These are phyloP conservation scores for Eutypella sp. DNA, from an alignment of 2,329 filamentous ascomycete genomes.

Conservation along the genomic window DNA sequence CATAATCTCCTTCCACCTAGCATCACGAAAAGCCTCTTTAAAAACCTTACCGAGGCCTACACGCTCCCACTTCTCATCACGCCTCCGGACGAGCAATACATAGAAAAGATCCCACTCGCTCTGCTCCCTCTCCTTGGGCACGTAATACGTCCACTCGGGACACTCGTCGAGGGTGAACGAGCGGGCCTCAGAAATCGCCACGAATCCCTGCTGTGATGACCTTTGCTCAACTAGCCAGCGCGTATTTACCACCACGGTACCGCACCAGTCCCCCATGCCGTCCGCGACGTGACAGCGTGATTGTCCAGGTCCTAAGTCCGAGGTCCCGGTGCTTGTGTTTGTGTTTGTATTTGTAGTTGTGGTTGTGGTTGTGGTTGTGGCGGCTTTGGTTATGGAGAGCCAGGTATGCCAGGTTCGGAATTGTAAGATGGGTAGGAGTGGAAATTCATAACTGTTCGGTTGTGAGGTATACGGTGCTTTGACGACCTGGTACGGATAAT, in stretches of 20 bases:
- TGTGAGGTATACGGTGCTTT: slow-evolving; percentile 9
- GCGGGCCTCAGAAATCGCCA: slow-evolving; percentile 31
- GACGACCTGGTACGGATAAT: slow-evolving; percentile 6
- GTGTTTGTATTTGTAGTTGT: too few species aligned
- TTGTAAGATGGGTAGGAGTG: slow-evolving; percentile 23
- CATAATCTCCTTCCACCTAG: slow-evolving; percentile 22
- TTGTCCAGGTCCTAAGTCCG: slow-evolving; percentile 7
- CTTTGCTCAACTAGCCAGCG: slow-evolving; percentile 12
- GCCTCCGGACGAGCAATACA: slow-evolving; percentile 25
- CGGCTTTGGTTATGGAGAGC: slow-evolving; percentile 9
- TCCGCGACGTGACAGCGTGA: slow-evolving; percentile 24
- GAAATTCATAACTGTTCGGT: slow-evolving; percentile 9
- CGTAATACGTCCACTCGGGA: slow-evolving; percentile 29
- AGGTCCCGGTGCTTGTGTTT: too few species aligned
- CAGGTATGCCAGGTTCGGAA: slow-evolving; percentile 26
- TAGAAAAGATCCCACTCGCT: slow-evolving; percentile 30
- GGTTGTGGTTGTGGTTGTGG: too few species aligned
- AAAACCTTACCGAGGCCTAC: slow-evolving; percentile 30
- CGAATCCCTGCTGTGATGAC: slow-evolving; percentile 16
- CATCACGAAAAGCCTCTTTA: slow-evolving; percentile 20
- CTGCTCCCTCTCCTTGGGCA: slow-evolving; percentile 26
- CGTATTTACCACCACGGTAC: slow-evolving; percentile 22
- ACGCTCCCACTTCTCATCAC: slow-evolving; percentile 16
- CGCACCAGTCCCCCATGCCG: slow-evolving; percentile 26
- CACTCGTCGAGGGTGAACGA: slow-evolving; percentile 26